These are phyloP conservation scores for Syncephalastrum monosporum DNA, from an alignment of 371 early-diverging fungal genomes.

Conservation along the genomic window DNA sequence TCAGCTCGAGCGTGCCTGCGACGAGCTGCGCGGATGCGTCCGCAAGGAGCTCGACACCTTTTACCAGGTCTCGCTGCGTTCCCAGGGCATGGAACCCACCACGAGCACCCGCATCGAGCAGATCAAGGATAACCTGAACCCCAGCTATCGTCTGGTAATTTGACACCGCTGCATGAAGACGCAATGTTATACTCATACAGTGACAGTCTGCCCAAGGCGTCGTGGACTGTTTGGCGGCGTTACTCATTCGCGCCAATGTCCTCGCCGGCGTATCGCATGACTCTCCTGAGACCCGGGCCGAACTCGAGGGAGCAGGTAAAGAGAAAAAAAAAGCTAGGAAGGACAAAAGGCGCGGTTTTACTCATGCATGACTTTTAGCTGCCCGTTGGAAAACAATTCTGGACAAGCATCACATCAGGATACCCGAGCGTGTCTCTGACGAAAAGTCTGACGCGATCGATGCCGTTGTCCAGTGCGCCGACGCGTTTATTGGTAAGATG, in stretches of 20 bases:
- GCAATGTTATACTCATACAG: no score
- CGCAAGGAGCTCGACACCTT: no score
- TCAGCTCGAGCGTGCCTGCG: no score
- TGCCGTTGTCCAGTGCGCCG: conserved; percentile 1
- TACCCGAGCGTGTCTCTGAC: background rate
- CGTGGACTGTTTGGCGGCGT: background rate
- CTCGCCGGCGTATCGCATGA: no score
- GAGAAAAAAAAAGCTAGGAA: no score
- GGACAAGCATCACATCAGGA: background rate
- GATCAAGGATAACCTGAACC: conserved; percentile 9
- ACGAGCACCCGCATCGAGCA: conserved; percentile 9
- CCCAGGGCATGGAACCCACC: no score
- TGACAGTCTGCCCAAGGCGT: conserved; percentile 8
- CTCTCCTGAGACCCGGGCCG: no score
- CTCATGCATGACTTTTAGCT: background rate
- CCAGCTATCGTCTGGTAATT: conserved; percentile 7
- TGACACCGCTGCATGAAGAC: no score
- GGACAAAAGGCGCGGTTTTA: no score
- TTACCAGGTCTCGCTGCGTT: no score
- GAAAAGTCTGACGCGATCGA: conserved; percentile 8
- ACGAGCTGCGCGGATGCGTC: no score
- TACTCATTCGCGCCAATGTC: background rate
- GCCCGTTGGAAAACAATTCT: conserved; percentile 4
- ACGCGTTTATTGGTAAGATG: conserved; percentile 4
- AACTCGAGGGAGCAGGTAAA: no score